These are phyloP conservation scores for Solanum chacoense DNA, from an alignment of 305 asterid species.

Conservation along the genomic window DNA sequence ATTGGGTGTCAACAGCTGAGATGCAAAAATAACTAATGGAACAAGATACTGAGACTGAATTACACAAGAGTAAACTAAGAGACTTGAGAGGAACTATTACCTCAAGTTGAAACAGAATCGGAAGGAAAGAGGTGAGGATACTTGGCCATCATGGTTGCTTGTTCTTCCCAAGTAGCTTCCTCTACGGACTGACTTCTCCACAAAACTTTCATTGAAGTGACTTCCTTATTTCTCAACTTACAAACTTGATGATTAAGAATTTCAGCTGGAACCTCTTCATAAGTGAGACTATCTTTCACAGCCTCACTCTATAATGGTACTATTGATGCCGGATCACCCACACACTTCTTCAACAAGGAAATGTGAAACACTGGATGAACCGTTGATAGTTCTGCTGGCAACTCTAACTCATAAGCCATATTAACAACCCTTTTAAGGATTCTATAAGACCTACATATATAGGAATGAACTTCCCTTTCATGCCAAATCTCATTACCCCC, in stretches of 20 bases:
- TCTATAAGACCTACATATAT: background rate
- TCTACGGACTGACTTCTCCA: background rate
- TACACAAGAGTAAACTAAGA: background rate
- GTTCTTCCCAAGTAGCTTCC: background rate
- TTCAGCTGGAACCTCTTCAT: background rate
- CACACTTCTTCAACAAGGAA: background rate
- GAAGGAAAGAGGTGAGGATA: background rate
- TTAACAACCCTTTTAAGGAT: background rate
- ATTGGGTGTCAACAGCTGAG: background rate
- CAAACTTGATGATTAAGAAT: background rate
- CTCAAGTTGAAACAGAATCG: background rate
- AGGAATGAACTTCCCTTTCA: background rate
- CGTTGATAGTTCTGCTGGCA: background rate
- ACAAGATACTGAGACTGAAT: background rate
- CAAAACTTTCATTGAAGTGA: background rate
- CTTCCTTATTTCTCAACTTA: background rate
- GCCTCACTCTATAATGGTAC: background rate
- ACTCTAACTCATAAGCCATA: background rate
- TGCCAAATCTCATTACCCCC: background rate
- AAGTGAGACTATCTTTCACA: background rate
- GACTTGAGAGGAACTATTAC: background rate
- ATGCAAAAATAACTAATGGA: background rate
- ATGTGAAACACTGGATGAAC: background rate
- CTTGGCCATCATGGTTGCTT: background rate
- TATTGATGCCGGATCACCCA: background rate